Evolutionary conservation across 129 eudicot genomes (phyloP), one percentile per base, ranked within the genome.

Genomic region (Mikania micrantha): DNA sequence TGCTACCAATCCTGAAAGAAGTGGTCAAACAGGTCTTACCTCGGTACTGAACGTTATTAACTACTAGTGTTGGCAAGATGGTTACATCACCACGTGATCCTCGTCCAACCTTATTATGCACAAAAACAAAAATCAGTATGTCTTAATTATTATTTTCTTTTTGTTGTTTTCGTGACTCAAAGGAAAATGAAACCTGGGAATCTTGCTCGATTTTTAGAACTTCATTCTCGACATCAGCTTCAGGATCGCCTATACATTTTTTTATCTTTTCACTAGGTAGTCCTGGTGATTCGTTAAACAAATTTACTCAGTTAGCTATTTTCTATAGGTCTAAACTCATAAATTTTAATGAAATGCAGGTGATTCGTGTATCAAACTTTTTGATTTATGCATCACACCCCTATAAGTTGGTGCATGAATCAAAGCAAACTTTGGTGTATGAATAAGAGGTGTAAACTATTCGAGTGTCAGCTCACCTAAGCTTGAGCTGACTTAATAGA

Each of bases 1-100:
- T 31, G 15, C 17, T 17, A 5, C 2, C 57, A 35, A 39, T 53
- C 74, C 9, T 39, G 10, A 45, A 70, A 38, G 29, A 64, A 40
- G 11, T 11, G 24, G 60, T 13, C n/a, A 71, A 71, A 63, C 53
- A 63, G 78, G 36, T 57, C 64, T 54, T 76, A 89, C 99, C 99
- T 89, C 99, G 78, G 69, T 89, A 94, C 58, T 94, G 99, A 16
- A 87, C 84, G 25, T 87, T 58, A 42, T 94, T 94, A 61, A 94
- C 83, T 52, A 94, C 95, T 74, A 94, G 50, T 35, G 99, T 94
- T 40, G 99, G 99, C 75, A 94, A 83, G 84, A 94, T 94, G 39
- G 99, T 86, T 29, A 94, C 93, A 71, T 94, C 99, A 59, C 99
- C 90, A 57, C 97, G 97, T 20, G 96, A 74, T 75, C 99, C 99